Conservation (phyloP, 2,329 filamentous ascomycete genomes). For the Sarocladium brachiariae region DNA sequence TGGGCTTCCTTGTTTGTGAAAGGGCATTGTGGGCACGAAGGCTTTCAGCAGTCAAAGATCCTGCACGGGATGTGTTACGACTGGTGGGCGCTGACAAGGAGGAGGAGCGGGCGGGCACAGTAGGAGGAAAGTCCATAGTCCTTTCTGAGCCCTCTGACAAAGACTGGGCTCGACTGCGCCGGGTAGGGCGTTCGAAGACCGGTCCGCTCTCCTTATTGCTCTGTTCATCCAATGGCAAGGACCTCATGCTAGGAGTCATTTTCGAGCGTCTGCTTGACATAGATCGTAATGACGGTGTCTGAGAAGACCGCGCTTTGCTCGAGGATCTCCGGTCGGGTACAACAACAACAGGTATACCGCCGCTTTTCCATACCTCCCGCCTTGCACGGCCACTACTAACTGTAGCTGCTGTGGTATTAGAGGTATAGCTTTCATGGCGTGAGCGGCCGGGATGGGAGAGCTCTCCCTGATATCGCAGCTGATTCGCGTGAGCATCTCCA, state of each 20-base stretch:
- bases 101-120: conserved; percentile 49
- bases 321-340: conserved; percentile 54
- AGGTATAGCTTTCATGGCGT: conserved; percentile 42
- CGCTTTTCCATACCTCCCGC: conserved; percentile 52
- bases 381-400: conserved; percentile 47
- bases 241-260: conserved; percentile 45
- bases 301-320: conserved; percentile 40
- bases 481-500: not conserved
- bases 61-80: conserved; percentile 46
- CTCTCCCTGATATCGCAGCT: not conserved
- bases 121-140: conserved; percentile 54
- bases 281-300: conserved; percentile 51
- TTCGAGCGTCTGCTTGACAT: conserved; percentile 52
- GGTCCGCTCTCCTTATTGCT: conserved; percentile 33
- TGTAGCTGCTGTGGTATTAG: conserved; percentile 41
- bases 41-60: conserved; percentile 52
- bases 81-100: conserved; percentile 58
- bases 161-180: conserved; percentile 36
- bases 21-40: conserved; percentile 46
- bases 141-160: conserved; percentile 44
- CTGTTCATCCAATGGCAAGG: conserved; percentile 36
- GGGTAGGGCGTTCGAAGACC: conserved; percentile 34
- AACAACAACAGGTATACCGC: conserved; percentile 56
- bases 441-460: conserved; percentile 20
- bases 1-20: not conserved